Evolutionary conservation across 2,329 filamentous ascomycete species (phyloP).

Genomic region (Aureobasidium mangrovei): DNA sequence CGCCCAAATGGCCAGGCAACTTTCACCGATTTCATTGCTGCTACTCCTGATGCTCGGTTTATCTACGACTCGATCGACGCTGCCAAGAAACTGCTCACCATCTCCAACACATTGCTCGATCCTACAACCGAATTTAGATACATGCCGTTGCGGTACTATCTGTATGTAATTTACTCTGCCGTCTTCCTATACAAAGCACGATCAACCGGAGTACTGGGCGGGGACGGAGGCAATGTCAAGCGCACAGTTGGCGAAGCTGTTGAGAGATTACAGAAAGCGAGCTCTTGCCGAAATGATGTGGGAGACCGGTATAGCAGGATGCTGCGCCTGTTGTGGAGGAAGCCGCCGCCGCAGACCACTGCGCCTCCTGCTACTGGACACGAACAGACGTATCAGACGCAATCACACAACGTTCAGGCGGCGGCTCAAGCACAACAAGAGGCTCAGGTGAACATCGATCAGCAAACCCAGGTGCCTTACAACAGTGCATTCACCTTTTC

Average conservation of each 20-base stretch:
- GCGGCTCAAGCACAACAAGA: conserved; percentile 25
- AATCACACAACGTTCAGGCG: not conserved
- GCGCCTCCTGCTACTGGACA: conserved; percentile 9
- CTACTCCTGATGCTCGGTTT: conserved; percentile 55
- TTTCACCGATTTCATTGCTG: conserved; percentile 45
- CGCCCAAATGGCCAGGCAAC: conserved; percentile 28
- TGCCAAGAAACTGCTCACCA: conserved; percentile 52
- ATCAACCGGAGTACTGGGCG: conserved; percentile 51
- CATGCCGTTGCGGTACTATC: conserved; percentile 56
- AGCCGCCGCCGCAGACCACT: conserved; percentile 18
- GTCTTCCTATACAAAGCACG: conserved; percentile 58
- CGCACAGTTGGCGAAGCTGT: conserved; percentile 51
- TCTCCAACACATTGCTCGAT: conserved; percentile 51
- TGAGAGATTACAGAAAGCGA: conserved; percentile 50
- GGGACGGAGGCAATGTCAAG: conserved; percentile 46
- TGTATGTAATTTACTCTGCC: conserved; percentile 55
- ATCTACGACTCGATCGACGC: conserved; percentile 59
- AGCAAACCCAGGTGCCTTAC: conserved; percentile 24
- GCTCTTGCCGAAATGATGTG: conserved; percentile 49
- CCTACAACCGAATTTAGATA: conserved; percentile 51
- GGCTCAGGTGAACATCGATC: conserved; percentile 24
- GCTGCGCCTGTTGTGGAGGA: conserved; percentile 52
- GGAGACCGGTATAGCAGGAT: conserved; percentile 54
- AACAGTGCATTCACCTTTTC: conserved; percentile 50
- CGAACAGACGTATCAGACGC: conserved; percentile 4